phyloP scores from a whole-genome alignment of 2,329 filamentous ascomycete genomes.

The Sarocladium strictum region DNA sequence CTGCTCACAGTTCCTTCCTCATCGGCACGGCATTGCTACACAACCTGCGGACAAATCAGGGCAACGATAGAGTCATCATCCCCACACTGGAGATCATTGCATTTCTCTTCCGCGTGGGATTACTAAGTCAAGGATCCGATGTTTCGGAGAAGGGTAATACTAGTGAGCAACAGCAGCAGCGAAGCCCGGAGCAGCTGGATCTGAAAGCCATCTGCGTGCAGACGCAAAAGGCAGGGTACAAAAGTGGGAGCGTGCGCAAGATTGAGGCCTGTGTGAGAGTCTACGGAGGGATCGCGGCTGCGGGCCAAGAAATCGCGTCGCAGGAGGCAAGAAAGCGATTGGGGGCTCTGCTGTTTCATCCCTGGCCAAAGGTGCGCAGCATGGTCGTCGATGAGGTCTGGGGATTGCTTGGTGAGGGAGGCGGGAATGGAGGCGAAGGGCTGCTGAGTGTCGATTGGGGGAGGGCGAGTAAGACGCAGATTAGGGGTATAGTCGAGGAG shows the following conservation, averaged over 20 bases:
- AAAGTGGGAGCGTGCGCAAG: constrained; percentile 75
- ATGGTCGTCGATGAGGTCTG: constrained; percentile 57
- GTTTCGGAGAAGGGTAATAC: too few relatives aligned
- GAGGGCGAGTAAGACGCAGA: constrained; percentile 40
- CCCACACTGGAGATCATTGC: constrained; percentile 71
- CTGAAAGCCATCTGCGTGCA: constrained; percentile 51
- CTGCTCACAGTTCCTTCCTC: constrained; percentile 31
- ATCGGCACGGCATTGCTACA: constrained; percentile 46
- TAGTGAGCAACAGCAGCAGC: too few relatives aligned
- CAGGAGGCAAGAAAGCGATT: constrained; percentile 61
- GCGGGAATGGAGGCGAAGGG: constrained; percentile 17
- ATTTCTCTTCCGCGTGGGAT: constrained; percentile 65
- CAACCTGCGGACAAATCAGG: constrained; percentile 47
- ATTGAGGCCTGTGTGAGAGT: constrained; percentile 74
- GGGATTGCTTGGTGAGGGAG: constrained; percentile 31
- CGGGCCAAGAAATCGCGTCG: constrained; percentile 26
- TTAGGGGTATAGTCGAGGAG: constrained; percentile 36
- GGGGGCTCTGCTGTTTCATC: constrained; percentile 68
- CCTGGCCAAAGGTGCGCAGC: constrained; percentile 68
- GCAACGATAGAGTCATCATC: constrained; percentile 65
- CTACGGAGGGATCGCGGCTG: constrained; percentile 57
- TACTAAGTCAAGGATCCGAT: constrained; percentile 29
- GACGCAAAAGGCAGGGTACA: constrained; percentile 75
- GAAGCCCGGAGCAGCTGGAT: constrained; percentile 35
- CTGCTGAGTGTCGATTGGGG: constrained; percentile 54